Conservation (phyloP, 2,329 filamentous ascomycete species). For the Colletotrichum echinochloae region DNA sequence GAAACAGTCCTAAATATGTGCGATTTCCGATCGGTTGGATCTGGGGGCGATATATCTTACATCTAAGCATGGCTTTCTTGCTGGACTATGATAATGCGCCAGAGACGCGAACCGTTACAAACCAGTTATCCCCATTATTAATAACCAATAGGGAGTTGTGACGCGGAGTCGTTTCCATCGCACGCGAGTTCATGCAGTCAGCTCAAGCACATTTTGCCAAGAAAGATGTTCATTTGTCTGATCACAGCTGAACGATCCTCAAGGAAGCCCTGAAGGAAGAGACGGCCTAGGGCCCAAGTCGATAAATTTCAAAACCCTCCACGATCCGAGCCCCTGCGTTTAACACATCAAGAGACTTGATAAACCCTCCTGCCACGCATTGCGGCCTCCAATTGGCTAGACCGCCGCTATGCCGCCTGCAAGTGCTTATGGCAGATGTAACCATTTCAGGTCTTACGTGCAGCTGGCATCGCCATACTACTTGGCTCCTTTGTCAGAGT, state of each 20-base stretch:
- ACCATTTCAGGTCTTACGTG: slow-evolving; percentile 33
- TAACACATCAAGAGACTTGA: not conserved
- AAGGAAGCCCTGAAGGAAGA: slow-evolving; percentile 1
- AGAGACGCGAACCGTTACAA: not conserved
- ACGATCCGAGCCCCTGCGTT: not conserved
- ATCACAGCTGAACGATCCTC: slow-evolving; percentile 12
- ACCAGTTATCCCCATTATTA: not conserved
- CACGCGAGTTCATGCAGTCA: not conserved
- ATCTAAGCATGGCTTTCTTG: too few species aligned
- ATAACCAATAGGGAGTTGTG: not conserved
- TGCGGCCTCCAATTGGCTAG: slow-evolving; percentile 18
- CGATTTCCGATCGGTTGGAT: not conserved
- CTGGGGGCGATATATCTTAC: not conserved
- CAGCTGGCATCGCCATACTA: slow-evolving; percentile 20
- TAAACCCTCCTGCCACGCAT: not conserved
- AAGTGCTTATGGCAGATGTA: slow-evolving; percentile 40
- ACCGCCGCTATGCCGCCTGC: not conserved
- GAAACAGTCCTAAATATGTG: not conserved
- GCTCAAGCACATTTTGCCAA: not conserved
- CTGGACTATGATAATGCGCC: too few species aligned
- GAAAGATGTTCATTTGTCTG: not conserved
- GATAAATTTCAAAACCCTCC: not conserved
- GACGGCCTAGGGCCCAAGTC: not conserved
- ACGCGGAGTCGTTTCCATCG: not conserved
- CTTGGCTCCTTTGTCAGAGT: not conserved